Evolutionary conservation across 306 rosid species (phyloP), one percentile per base, ranked within the genome.

Genomic region (Malus orientalis): DNA sequence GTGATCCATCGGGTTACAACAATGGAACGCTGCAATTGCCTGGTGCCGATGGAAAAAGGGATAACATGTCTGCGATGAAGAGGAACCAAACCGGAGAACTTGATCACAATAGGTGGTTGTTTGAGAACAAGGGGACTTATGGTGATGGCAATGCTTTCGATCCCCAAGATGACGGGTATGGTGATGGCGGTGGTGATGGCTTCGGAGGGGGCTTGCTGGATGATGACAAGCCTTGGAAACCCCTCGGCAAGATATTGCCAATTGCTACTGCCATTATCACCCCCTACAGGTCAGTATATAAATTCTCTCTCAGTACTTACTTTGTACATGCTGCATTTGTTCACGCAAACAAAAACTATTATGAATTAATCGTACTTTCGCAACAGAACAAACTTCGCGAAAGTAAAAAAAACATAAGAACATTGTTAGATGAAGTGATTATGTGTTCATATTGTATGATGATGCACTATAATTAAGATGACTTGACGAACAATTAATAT

Each of bases 71-170:
- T 5, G 87, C 91, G 77, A 93, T 88, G 94, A 93, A 87, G 71
- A 86, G 96, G 82, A 88, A 87, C 74, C 93, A 88, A 85, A 85
- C 79, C 8, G 97, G 96, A 68, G 97, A 93, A n/a, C 91, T 93
- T 67, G 98, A 93, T 79, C 97, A 93, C 74, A 90, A 93, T 20
- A 79, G 88, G 75, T 93, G 97, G 97, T 69, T 91, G 82, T 93
- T 93, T 66, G 98, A 93, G 85, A 91, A 93, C 13, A 79, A 84
- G 75, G 98, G 97, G 33, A 93, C 98, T 15, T 93, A 90, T 47
- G 98, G 98, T 0, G 90, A 91, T 55, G 98, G 98, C 0, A 93
- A 88, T 84, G 97, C 97, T 2, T 91, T 83, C 78, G 85, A 91
- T 91, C 86, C 92, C 20, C 87, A 78, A 20, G 91, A 86, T 2